A percentile compares a stretch with the other conserved stretches of the same genome.
Conservation (phyloP, 495 filamentous ascomycete species). For the Penicillium turbatum region DNA sequence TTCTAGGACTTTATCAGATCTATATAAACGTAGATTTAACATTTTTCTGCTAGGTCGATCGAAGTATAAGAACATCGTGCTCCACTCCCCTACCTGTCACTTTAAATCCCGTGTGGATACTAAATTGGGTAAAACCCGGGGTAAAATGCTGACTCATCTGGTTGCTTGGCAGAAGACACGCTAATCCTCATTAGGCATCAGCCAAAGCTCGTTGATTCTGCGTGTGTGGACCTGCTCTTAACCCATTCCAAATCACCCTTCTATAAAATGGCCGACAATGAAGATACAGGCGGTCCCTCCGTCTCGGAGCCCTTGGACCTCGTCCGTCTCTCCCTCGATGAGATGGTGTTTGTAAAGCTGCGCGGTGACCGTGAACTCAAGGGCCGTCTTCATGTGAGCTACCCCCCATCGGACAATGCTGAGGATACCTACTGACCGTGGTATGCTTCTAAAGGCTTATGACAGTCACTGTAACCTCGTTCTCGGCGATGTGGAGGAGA, state of each 20-base stretch:
- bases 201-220: slow-evolving; percentile 21
- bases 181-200: slow-evolving; percentile 20
- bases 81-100: background rate
- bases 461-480: slow-evolving; percentile 99
- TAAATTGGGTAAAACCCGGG: slow-evolving; percentile 12
- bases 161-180: background rate
- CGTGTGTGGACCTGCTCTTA: slow-evolving; percentile 4
- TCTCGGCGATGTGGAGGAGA: slow-evolving; percentile 94
- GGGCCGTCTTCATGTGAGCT: slow-evolving; percentile 82
- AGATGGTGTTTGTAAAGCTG: slow-evolving; percentile 95
- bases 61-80: too few relatives aligned
- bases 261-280: slow-evolving; percentile 63
- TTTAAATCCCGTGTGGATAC: slow-evolving; percentile 7
- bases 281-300: slow-evolving; percentile 54
- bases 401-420: background rate
- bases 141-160: slow-evolving; percentile 21
- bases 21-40: too few relatives aligned
- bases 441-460: slow-evolving; percentile 66
- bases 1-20: too few relatives aligned
- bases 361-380: slow-evolving; percentile 93
- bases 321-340: slow-evolving; percentile 87
- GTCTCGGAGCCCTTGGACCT: slow-evolving; percentile 91
- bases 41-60: too few relatives aligned
- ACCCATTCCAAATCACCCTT: slow-evolving; percentile 1
- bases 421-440: slow-evolving; percentile 11